A percentile compares a stretch with the other conserved stretches of the same genome.
phyloP scores from a whole-genome alignment of 805 yeast species.

The Candida insectorum region DNA sequence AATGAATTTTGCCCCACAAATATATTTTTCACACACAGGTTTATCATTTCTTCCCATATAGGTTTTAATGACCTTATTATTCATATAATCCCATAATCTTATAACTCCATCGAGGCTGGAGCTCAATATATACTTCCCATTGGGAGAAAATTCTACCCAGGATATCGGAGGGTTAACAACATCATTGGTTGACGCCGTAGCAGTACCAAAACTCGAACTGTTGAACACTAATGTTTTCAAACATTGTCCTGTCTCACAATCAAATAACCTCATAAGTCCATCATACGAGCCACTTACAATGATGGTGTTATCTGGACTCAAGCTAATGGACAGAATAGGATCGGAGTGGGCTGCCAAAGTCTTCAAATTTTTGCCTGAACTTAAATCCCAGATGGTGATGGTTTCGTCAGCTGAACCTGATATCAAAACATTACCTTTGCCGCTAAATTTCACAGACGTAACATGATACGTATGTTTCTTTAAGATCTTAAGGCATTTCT shows the following conservation, averaged over 20 bases:
- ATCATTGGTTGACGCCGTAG: conserved; percentile 54
- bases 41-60: conserved; percentile 33
- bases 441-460: conserved; percentile 63
- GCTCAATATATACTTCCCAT: conserved; percentile 74
- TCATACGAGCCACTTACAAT: conserved; percentile 86
- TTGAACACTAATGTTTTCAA: conserved; percentile 83
- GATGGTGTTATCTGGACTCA: conserved; percentile 76
- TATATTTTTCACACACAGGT: conserved; percentile 49
- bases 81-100: conserved; percentile 83
- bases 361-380: conserved; percentile 63
- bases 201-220: conserved; percentile 53
- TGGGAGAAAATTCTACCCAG: conserved; percentile 70
- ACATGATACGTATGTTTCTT: conserved; percentile 85
- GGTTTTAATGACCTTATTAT: conserved; percentile 76
- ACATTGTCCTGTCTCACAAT: conserved; percentile 86
- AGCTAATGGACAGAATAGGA: conserved; percentile 73
- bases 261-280: conserved; percentile 88
- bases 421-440: conserved; percentile 72
- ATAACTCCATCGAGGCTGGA: conserved; percentile 77
- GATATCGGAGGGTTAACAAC: conserved; percentile 67
- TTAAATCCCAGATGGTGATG: conserved; percentile 84
- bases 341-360: conserved; percentile 91
- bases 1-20: conserved; percentile 52
- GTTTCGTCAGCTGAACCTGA: conserved; percentile 91
- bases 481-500: conserved; percentile 49